Conservation (phyloP, 768 basidiomycete species). For the Tulasnella sp. region DNA sequence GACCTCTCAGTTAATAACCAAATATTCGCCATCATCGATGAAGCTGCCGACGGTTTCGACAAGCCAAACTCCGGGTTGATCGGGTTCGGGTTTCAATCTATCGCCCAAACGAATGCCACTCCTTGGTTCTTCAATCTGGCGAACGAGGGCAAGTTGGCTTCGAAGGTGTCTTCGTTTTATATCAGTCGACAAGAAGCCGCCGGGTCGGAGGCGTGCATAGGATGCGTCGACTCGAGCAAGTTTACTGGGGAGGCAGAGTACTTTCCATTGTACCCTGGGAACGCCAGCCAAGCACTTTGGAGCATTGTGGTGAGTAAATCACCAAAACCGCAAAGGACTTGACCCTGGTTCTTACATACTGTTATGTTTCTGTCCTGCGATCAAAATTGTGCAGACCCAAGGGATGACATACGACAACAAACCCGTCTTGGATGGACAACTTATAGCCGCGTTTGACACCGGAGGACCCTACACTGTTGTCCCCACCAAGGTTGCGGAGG, state of each 20-base stretch:
- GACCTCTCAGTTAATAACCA: neutral
- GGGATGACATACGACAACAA: too few species aligned
- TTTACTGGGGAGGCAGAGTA: neutral
- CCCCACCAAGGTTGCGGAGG: too few species aligned
- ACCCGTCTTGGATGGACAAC: too few species aligned
- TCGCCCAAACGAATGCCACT: neutral
- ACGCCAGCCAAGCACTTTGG: neutral
- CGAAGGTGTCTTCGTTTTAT: conserved; percentile 3
- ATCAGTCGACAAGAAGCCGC: neutral
- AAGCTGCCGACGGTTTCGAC: neutral
- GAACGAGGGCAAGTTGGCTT: neutral
- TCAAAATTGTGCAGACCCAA: too few species aligned
- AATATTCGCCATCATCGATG: neutral
- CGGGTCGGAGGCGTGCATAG: conserved; percentile 2
- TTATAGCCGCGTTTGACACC: too few species aligned
- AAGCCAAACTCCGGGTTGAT: neutral
- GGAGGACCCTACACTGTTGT: too few species aligned
- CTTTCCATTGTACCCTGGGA: neutral
- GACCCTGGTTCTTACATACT: too few species aligned
- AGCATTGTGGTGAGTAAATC: neutral
- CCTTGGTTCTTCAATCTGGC: neutral
- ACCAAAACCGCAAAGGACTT: too few species aligned
- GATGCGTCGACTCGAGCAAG: neutral
- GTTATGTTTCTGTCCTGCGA: too few species aligned
- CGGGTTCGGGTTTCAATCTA: neutral